A percentile compares a stretch with the other conserved stretches of the same genome.
Conservation (phyloP, 2,329 filamentous ascomycete genomes). For the Talaromyces sp. region DNA sequence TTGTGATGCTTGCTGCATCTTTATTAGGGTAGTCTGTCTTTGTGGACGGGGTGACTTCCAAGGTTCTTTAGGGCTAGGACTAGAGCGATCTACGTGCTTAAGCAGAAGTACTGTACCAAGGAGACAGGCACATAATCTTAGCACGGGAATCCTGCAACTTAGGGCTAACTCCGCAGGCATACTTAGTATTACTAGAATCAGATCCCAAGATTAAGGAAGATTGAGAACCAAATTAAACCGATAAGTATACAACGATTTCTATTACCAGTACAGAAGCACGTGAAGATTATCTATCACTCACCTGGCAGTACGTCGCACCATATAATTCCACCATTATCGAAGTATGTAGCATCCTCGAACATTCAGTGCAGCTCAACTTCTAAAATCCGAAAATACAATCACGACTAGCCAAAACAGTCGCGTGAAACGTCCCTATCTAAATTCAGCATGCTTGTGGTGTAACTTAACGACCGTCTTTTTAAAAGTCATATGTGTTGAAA, state of each 20-base stretch:
- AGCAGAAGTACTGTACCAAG: no score
- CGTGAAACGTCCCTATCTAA: background rate
- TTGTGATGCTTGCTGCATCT: slow-evolving; percentile 45
- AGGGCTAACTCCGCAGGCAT: background rate
- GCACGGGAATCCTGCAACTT: no score
- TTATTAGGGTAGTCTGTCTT: slow-evolving; percentile 11
- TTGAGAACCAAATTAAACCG: background rate
- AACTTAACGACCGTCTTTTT: background rate
- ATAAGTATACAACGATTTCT: background rate
- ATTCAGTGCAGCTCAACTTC: background rate
- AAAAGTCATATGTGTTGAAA: background rate
- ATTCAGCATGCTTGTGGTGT: background rate
- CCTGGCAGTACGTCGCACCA: background rate
- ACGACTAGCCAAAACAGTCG: background rate
- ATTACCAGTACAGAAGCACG: background rate
- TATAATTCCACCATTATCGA: background rate
- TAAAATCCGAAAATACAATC: background rate
- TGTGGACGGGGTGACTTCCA: no score
- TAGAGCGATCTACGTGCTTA: no score
- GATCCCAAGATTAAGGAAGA: no score
- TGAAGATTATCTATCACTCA: background rate
- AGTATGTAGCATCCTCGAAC: background rate
- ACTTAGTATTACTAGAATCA: no score
- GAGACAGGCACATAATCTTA: no score
- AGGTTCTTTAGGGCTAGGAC: no score